Conservation (phyloP, 1,284 basidiomycete genomes). For the Malassezia dermatis region DNA sequence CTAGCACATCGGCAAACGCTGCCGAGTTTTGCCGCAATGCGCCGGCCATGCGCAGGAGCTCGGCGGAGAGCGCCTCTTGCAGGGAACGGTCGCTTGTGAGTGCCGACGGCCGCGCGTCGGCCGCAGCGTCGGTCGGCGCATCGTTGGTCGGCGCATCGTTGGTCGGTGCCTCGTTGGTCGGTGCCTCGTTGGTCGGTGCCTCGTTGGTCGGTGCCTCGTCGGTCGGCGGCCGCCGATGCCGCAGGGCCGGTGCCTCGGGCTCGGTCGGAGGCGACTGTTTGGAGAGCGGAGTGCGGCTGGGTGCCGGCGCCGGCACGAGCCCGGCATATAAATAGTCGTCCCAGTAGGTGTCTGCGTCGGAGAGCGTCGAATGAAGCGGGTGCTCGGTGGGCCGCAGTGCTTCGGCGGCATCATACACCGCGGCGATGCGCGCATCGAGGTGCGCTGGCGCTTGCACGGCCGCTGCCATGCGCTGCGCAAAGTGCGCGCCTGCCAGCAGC, state of each 20-base stretch:
- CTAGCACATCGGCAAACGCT: conserved; percentile 39
- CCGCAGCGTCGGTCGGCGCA: not conserved
- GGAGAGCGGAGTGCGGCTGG: not conserved
- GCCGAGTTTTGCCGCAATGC: conserved; percentile 38
- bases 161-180: not conserved
- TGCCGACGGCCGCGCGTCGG: not conserved
- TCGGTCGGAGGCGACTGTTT: too few species aligned
- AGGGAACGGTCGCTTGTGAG: conserved; percentile 30
- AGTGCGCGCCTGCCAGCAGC: conserved; percentile 1
- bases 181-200: not conserved
- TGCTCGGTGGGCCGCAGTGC: not conserved
- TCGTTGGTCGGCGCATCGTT: not conserved
- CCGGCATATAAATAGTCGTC: conserved; percentile 17
- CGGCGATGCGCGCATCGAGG: not conserved
- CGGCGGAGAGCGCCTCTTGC: conserved; percentile 40
- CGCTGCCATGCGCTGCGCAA: conserved; percentile 5
- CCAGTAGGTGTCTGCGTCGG: conserved; percentile 5
- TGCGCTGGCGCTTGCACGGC: not conserved
- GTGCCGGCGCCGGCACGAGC: not conserved
- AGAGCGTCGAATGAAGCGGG: not conserved
- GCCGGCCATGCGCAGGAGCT: conserved; percentile 44
- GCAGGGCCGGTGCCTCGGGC: not conserved
- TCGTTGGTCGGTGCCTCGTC: not conserved
- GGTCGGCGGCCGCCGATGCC: not conserved
- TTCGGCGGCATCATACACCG: not conserved